phyloP scores from a whole-genome alignment of 23 red algal genomes.

The Cyanidioschyzon merolae region DNA sequence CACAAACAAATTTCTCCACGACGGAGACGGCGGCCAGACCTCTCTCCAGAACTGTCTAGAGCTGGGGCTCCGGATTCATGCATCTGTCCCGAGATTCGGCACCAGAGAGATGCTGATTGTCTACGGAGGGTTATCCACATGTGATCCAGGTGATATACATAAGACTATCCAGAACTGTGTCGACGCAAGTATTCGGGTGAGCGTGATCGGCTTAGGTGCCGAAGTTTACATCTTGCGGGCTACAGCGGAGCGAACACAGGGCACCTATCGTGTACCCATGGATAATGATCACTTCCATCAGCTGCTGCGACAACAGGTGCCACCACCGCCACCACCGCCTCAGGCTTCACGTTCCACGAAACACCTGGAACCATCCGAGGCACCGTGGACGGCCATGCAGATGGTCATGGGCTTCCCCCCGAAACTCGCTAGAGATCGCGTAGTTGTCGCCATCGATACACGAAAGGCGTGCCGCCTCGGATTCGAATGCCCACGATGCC shows the following conservation, averaged over 20 bases:
- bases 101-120: constrained; percentile 60
- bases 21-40: constrained; percentile 28
- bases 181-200: constrained; percentile 41
- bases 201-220: constrained; percentile 58
- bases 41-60: constrained; percentile 83
- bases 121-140: constrained; percentile 67
- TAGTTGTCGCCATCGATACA: constrained; percentile 13
- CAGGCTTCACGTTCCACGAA: neutral
- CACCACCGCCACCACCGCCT: constrained; percentile 35
- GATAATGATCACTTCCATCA: constrained; percentile 69
- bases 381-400: constrained; percentile 23
- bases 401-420: constrained; percentile 91
- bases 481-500: constrained; percentile 68
- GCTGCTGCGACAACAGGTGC: constrained; percentile 28
- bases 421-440: constrained; percentile 25
- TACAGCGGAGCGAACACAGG: constrained; percentile 33
- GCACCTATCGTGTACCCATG: constrained; percentile 49
- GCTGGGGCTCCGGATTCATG: constrained; percentile 31
- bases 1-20: constrained; percentile 7
- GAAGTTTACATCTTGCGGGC: constrained; percentile 62
- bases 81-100: constrained; percentile 64
- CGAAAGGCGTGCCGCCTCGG: constrained; percentile 29
- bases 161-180: constrained; percentile 38
- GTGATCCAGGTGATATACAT: constrained; percentile 84
- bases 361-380: neutral